Evolutionary conservation across 345 rosid genomes (phyloP).

Genomic region (Reutealis trisperma): DNA sequence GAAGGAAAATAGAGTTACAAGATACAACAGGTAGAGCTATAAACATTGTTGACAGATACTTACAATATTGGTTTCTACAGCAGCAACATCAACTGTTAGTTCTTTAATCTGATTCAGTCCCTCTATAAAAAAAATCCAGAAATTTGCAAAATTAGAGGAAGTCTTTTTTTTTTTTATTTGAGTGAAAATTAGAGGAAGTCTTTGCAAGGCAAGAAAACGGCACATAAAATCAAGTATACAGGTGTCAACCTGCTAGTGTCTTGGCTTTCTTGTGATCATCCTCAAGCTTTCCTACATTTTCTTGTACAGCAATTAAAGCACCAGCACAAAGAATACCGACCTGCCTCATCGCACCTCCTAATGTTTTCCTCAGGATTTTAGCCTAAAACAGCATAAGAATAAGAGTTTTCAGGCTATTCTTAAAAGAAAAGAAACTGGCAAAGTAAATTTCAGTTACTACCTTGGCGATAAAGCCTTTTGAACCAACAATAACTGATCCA

Average conservation of each 20-base stretch:
- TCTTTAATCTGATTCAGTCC: conserved; percentile 74
- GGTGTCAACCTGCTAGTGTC: conserved; percentile 65
- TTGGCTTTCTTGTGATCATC: conserved; percentile 82
- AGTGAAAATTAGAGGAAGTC: neutral
- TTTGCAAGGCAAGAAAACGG: neutral
- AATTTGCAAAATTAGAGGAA: conserved; percentile 1
- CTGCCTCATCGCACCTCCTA: conserved; percentile 98
- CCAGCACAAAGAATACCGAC: conserved; percentile 82
- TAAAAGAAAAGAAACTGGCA: neutral
- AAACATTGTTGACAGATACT: conserved; percentile 33
- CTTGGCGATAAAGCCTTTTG: conserved; percentile 68
- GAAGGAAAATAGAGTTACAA: neutral
- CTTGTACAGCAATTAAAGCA: conserved; percentile 71
- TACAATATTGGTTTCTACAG: conserved; percentile 90
- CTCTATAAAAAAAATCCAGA: conserved; percentile 37
- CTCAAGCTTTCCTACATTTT: conserved; percentile 64
- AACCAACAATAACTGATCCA: conserved; percentile 90
- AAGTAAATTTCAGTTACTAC: conserved; percentile 32
- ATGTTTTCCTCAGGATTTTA: conserved; percentile 76
- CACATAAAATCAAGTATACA: neutral
- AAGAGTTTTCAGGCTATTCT: neutral
- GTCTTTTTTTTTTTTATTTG: no score
- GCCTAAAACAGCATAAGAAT: conserved; percentile 47
- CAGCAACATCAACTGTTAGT: conserved; percentile 57
- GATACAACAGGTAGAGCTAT: neutral